These are phyloP conservation scores for Aspergillus mulundensis DNA, from an alignment of 495 filamentous ascomycete genomes.

Conservation along the genomic window DNA sequence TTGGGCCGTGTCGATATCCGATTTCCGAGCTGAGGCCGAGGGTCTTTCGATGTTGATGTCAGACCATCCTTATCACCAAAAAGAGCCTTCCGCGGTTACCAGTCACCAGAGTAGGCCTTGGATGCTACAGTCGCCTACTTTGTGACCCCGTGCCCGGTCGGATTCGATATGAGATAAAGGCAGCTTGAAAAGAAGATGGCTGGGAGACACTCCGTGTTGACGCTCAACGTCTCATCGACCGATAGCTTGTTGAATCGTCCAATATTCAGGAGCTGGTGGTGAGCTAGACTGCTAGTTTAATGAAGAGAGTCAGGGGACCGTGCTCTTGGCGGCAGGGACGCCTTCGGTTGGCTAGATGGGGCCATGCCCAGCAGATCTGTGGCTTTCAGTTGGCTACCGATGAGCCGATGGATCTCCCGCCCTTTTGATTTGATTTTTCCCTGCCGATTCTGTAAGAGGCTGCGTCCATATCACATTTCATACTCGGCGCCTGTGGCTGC, in stretches of 20 bases:
- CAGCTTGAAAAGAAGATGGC: conserved; percentile 11
- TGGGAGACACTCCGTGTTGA: background rate
- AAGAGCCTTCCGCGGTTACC: background rate
- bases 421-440: background rate
- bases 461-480: conserved; percentile 3
- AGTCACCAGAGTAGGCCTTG: background rate
- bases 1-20: background rate
- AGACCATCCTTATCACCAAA: background rate
- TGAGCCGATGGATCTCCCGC: background rate
- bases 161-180: background rate
- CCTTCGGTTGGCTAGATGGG: conserved; percentile 29
- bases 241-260: background rate
- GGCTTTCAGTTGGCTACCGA: conserved; percentile 28
- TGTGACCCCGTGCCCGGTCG: too few species aligned
- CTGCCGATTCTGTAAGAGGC: conserved; percentile 14
- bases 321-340: conserved; percentile 20
- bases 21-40: background rate
- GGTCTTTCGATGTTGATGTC: background rate
- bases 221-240: background rate
- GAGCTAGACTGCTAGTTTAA: background rate
- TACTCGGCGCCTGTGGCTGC: conserved; percentile 28
- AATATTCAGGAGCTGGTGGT: background rate
- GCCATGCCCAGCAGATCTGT: conserved; percentile 32
- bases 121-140: background rate
- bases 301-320: conserved; percentile 10